These are phyloP conservation scores for Maudiozyma bulderi DNA, from an alignment of 805 yeast genomes.

Conservation along the genomic window DNA sequence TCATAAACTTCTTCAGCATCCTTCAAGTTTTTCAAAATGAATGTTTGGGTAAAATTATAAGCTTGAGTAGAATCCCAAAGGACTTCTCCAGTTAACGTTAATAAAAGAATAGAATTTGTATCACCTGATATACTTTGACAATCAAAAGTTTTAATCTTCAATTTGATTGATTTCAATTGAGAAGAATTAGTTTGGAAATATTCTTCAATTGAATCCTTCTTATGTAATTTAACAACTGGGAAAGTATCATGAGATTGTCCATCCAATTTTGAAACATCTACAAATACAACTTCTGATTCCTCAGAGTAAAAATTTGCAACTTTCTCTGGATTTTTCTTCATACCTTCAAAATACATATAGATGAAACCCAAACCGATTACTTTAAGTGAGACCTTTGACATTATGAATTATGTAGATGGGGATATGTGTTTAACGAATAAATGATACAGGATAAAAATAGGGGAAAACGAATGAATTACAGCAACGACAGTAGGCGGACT, in stretches of 20 bases:
- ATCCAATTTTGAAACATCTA: constrained; percentile 24
- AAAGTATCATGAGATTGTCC: constrained; percentile 25
- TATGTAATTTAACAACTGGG: constrained; percentile 27
- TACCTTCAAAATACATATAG: constrained; percentile 37
- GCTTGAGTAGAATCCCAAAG: constrained; percentile 35
- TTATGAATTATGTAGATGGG: not conserved
- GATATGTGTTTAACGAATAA: too few relatives aligned
- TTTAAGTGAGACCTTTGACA: constrained; percentile 5
- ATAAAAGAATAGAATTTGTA: not conserved
- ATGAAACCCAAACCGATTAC: constrained; percentile 38
- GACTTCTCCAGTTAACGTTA: constrained; percentile 1
- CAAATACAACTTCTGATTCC: constrained; percentile 34
- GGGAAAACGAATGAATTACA: too few relatives aligned
- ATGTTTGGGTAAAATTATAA: constrained; percentile 56
- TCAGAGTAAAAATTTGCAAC: constrained; percentile 34
- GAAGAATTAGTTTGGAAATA: constrained; percentile 32
- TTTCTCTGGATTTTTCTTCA: constrained; percentile 35
- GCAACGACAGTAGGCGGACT: too few relatives aligned
- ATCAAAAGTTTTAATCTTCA: not conserved
- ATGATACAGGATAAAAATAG: too few relatives aligned
- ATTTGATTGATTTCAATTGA: constrained; percentile 34
- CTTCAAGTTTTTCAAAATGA: constrained; percentile 44
- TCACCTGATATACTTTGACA: not conserved
- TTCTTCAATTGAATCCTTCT: constrained; percentile 31
- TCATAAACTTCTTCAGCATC: constrained; percentile 40